Evolutionary conservation across 2,329 filamentous ascomycete species (phyloP), one percentile per base, ranked within the genome.

Genomic region (Septoria linicola): DNA sequence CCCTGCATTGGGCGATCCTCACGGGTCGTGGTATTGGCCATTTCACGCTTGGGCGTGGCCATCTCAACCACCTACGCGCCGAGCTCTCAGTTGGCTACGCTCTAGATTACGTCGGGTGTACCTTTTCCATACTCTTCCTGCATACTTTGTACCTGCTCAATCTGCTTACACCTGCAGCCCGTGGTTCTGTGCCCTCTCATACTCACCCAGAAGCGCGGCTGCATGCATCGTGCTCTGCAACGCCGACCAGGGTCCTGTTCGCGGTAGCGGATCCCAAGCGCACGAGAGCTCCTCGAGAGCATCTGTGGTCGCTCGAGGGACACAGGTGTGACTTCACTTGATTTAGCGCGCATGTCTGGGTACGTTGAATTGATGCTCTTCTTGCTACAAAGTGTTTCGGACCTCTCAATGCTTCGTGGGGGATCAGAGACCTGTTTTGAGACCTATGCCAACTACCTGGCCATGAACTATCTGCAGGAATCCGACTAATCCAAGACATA

Each of bases 191-290:
- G 40, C 25, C 23, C 40, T 42, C 39, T 40, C 31, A 25, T 13
- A 27, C 27, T 36, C 39, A 19, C 45, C 49, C 60, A 63, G 58
- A 11, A 60, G 59, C 65, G 66, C 70, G 69, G 69, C 66, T 72
- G 68, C 69, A 69, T 74, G 72, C 71, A 71, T 69, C 58, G 54
- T 46, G 52, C 53, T 30, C 51, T 60, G 59, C 61, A 59, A 50
- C 58, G 49, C 48, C 45, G 36, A 48, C 50, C 51, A 41, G 58
- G 52, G 51, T 57, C 36, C 51, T 53, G 55, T 55, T 58, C 47
- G 58, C 52, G 48, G 59, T 21, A 55, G 55, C 54, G 59, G 61
- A 58, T 58, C 55, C 43, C 46, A 53, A 57, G 55, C 55, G 58
- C 62, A 63, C 61, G 58, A 62, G 57, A 61, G 59, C 57, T 59